Percentiles rank a stretch among this genome's conserved stretches.
These are phyloP conservation scores for Eremothecium sinecaudum DNA, from an alignment of 1,139 yeast genomes.

Conservation along the genomic window DNA sequence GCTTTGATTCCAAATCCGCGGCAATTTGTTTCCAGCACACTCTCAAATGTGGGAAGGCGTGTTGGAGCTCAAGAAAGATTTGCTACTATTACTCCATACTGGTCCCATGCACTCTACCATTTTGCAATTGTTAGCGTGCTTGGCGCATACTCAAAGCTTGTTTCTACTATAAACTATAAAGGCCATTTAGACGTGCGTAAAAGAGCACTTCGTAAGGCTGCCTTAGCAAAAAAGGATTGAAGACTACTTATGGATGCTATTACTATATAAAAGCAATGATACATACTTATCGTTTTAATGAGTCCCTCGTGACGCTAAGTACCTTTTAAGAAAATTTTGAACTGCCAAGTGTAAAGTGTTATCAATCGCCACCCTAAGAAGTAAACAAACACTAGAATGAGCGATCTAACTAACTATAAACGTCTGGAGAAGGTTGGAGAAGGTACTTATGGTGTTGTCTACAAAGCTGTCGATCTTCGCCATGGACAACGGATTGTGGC, in stretches of 20 bases:
- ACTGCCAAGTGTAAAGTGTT: not conserved
- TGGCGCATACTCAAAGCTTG: constrained; percentile 70
- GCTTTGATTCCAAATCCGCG: constrained; percentile 73
- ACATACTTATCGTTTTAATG: no score
- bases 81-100: constrained; percentile 83
- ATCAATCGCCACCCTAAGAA: not conserved
- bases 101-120: constrained; percentile 92
- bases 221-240: no score
- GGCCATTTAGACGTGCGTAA: constrained; percentile 76
- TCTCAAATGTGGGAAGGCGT: constrained; percentile 67
- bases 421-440: constrained; percentile 96
- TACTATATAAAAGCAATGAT: no score
- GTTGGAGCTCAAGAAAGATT: constrained; percentile 88
- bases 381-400: constrained; percentile 7
- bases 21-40: constrained; percentile 60
- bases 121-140: constrained; percentile 68
- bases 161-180: constrained; percentile 53
- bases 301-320: no score
- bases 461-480: constrained; percentile 83
- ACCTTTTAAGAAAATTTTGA: no score
- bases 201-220: constrained; percentile 78
- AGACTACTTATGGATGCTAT: no score
- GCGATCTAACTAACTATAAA: constrained; percentile 77
- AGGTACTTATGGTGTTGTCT: constrained; percentile 97
- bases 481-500: constrained; percentile 92